Conservation (phyloP, 2,329 filamentous ascomycete genomes). For the Diaporthe citri region DNA sequence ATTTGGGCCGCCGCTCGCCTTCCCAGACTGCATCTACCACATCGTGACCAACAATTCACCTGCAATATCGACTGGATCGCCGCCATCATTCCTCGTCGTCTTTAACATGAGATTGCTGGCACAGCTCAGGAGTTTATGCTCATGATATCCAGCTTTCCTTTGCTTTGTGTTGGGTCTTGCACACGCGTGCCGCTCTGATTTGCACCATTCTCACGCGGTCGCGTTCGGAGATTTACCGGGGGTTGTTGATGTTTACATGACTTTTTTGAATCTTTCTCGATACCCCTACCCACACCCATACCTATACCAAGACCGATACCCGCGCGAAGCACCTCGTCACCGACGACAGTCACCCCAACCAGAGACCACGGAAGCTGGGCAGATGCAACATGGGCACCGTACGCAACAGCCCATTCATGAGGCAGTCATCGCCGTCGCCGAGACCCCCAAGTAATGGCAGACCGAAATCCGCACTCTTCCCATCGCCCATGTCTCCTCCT, state of each 20-base stretch:
- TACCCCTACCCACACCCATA: slow-evolving; percentile 30
- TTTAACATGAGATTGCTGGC: slow-evolving; percentile 35
- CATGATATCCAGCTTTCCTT: slow-evolving; percentile 19
- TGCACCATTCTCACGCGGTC: slow-evolving; percentile 25
- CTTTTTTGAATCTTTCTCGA: slow-evolving; percentile 33
- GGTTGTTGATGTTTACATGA: slow-evolving; percentile 40
- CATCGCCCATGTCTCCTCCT: slow-evolving; percentile 54
- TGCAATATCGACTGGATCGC: neutral
- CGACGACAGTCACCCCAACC: neutral
- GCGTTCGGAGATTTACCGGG: slow-evolving; percentile 26
- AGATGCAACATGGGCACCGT: slow-evolving; percentile 59
- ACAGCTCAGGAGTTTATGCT: slow-evolving; percentile 1
- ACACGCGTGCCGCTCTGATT: slow-evolving; percentile 27
- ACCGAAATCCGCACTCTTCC: slow-evolving; percentile 82
- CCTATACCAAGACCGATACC: slow-evolving; percentile 9
- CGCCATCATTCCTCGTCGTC: slow-evolving; percentile 5
- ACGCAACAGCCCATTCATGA: slow-evolving; percentile 84
- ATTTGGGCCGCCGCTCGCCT: slow-evolving; percentile 18
- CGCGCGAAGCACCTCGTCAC: neutral
- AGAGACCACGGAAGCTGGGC: neutral
- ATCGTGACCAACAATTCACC: slow-evolving; percentile 13
- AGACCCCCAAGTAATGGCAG: slow-evolving; percentile 65
- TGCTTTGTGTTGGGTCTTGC: slow-evolving; percentile 15
- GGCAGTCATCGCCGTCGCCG: slow-evolving; percentile 77
- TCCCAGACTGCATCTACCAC: slow-evolving; percentile 6